These are phyloP conservation scores for Paxillus ammoniavirescens DNA, from an alignment of 768 basidiomycete genomes.

Conservation along the genomic window DNA sequence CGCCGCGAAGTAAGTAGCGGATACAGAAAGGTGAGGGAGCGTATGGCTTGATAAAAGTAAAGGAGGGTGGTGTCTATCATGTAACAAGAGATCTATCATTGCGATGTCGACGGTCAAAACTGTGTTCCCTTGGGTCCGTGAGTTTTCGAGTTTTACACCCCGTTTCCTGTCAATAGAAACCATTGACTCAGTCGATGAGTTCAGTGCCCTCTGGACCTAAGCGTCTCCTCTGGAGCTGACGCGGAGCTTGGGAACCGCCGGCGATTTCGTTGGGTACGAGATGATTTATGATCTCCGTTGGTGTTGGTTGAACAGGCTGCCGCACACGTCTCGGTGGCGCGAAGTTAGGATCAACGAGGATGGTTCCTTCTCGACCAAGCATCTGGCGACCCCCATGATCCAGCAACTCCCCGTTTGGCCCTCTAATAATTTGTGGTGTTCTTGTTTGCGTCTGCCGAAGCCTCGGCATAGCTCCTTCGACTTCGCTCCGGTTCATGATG, in stretches of 20 bases:
- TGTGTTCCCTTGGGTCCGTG: background rate
- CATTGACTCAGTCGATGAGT: constrained; percentile 12
- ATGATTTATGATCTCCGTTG: background rate
- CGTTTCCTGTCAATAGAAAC: background rate
- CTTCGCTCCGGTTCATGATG: constrained; percentile 4
- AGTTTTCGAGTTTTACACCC: background rate
- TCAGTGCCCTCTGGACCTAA: constrained; percentile 25
- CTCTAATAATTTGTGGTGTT: constrained; percentile 4
- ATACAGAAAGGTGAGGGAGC: background rate
- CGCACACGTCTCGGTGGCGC: background rate
- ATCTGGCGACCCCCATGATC: constrained; percentile 17
- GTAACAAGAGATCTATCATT: background rate
- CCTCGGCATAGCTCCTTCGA: background rate
- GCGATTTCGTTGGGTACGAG: background rate
- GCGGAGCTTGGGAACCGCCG: background rate
- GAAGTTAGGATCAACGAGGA: constrained; percentile 6
- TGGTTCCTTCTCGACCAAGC: constrained; percentile 17
- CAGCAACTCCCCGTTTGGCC: constrained; percentile 21
- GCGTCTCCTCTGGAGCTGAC: background rate
- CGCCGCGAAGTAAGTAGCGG: background rate
- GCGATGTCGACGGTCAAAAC: background rate
- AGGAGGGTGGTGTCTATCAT: background rate
- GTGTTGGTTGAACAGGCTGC: background rate
- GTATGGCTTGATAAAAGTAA: background rate
- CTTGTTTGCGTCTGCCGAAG: constrained; percentile 2